Base-by-base conservation (phyloP, 2,329 filamentous ascomycete genomes). In the Ceratocystis alfenasii region DNA sequence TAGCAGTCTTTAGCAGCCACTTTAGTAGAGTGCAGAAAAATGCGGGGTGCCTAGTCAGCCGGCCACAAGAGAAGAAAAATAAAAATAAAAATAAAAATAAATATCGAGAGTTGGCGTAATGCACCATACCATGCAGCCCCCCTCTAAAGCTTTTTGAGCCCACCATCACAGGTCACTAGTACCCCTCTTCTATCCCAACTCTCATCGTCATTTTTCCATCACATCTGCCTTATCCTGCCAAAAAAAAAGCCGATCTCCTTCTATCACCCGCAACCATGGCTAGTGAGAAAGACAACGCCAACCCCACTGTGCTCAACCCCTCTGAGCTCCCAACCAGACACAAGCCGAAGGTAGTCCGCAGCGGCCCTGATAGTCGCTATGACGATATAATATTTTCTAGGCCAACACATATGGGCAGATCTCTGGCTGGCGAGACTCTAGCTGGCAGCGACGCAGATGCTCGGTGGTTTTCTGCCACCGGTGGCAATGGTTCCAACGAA, bases 301-400 rank as follows among this genome's bases (percentile, higher is more conserved):
- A 99, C 78, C 94, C 94, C 65, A 95, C 90, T 69, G 92, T 99
- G 73, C 79, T 97, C 72, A 95, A 87, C 76, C 83, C 86, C 64
- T 89, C 90, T 55, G 90, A 97, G 76, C 84, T 99, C 63, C 92
- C 94, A 57, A 94, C 90, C 36, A 87, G 92, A 70, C 79, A 81
- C 25, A 53, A 41, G 48, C 78, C 77, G 70, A 78, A 78, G 69
- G 75, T 75, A 41, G 75, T 77, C 68, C 80, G 78, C 69, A 76
- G 72, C 45, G 78, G 77, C 1, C 76, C 78, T 10, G 79, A 81
- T 67, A 77, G 77, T 25, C 78, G 76, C 69, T 81, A 80, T 68
- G 76, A 78, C 69, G 72, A 76, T 66, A 69, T 82, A 62, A 75
- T 82, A 60, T 76, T 79, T 62, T 76, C 78, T 63, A 78, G 76